Percentiles rank a stretch among this genome's conserved stretches.
phyloP scores from a whole-genome alignment of 192 early-diverging fungal genomes.

The Coemansia sp. region DNA sequence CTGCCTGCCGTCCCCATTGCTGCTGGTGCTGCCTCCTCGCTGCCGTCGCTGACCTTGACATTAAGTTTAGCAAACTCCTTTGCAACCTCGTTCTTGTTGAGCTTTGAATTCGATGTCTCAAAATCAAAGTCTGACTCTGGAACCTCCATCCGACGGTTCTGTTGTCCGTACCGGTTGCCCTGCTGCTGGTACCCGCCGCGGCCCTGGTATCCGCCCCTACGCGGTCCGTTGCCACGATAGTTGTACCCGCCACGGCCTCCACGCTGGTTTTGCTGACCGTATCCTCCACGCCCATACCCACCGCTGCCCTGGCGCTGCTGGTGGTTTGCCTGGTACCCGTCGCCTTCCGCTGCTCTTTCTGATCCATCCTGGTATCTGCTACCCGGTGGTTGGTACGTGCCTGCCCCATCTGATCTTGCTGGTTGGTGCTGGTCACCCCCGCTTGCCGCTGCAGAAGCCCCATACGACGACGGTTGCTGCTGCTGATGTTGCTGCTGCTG shows the following conservation, averaged over 20 bases:
- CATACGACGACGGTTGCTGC: too few species aligned
- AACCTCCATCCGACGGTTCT: conserved; percentile 53
- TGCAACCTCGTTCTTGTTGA: conserved; percentile 82
- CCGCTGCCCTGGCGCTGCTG: neutral
- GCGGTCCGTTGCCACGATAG: conserved; percentile 20
- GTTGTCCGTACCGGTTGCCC: neutral
- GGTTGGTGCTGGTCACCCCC: neutral
- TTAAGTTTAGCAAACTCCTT: conserved; percentile 68
- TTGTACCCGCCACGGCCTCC: conserved; percentile 26
- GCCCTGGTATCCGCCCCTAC: conserved; percentile 42
- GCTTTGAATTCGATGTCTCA: conserved; percentile 92
- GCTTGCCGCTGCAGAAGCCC: neutral
- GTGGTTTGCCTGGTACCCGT: conserved; percentile 9
- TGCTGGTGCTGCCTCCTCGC: neutral
- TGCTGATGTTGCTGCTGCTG: neutral
- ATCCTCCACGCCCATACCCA: conserved; percentile 20
- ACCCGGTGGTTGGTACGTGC: neutral
- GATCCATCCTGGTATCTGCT: neutral
- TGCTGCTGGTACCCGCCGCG: conserved; percentile 46
- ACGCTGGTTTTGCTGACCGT: neutral
- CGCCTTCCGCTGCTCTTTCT: conserved; percentile 13
- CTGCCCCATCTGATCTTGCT: neutral
- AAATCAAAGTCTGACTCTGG: conserved; percentile 94
- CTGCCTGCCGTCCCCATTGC: neutral
- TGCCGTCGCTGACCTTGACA: conserved; percentile 33